Evolutionary conservation across 1,139 yeast species (phyloP).

Genomic region (Debaryomyces singareniensis): DNA sequence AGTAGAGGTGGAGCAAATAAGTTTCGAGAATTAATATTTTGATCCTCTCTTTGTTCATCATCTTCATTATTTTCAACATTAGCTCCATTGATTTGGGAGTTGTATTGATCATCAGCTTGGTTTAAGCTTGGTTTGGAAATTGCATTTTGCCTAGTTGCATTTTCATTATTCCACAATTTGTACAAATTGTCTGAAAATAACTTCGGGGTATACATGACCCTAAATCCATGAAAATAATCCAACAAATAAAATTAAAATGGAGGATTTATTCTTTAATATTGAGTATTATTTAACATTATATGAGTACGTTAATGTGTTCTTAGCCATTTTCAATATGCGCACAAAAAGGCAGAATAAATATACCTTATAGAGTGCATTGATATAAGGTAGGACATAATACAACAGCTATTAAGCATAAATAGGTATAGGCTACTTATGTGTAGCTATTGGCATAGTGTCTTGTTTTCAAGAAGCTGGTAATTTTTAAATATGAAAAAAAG

Average conservation of each 20-base stretch:
- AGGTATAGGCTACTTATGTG: too few relatives aligned
- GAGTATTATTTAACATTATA: not conserved
- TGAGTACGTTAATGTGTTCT: not conserved
- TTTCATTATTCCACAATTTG: slow-evolving; percentile 30
- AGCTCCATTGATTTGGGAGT: too few relatives aligned
- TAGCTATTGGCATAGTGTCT: too few relatives aligned
- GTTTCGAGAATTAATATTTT: slow-evolving; percentile 13
- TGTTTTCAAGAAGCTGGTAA: too few relatives aligned
- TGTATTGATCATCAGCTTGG: too few relatives aligned
- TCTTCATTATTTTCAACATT: slow-evolving; percentile 3
- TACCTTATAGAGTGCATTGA: too few relatives aligned
- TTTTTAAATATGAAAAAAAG: too few relatives aligned
- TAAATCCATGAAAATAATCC: not conserved
- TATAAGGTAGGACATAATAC: too few relatives aligned
- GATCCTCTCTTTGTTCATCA: slow-evolving; percentile 14
- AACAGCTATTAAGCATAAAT: too few relatives aligned
- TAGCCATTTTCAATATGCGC: slow-evolving; percentile 2
- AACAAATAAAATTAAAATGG: too few relatives aligned
- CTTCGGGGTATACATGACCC: slow-evolving; percentile 44
- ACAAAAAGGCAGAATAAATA: slow-evolving; percentile 1
- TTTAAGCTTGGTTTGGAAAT: too few relatives aligned
- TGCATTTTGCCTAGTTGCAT: slow-evolving; percentile 1
- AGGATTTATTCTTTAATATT: not conserved
- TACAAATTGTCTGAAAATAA: slow-evolving; percentile 39
- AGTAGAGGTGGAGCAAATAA: slow-evolving; percentile 47